Conservation (phyloP, 768 basidiomycete species). For the Strobilomyces echinocephalus region DNA sequence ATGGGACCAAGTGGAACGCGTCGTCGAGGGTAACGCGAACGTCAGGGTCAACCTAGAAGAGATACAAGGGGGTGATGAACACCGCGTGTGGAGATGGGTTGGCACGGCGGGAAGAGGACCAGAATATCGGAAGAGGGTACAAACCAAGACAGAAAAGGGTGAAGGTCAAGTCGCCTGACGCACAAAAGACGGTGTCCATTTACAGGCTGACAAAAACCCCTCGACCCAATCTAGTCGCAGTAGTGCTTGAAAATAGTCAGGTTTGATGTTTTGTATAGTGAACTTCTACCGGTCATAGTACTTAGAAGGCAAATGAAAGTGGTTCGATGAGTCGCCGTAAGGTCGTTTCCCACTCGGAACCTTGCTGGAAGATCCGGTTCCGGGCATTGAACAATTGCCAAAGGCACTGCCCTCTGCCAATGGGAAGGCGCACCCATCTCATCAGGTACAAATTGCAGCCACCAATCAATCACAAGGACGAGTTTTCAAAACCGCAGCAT, state of each 20-base stretch:
- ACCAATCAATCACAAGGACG: conserved; percentile 25
- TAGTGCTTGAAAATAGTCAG: conserved; percentile 16
- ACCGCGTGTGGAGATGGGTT: conserved; percentile 90
- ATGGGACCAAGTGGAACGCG: conserved; percentile 78
- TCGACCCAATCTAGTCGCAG: conserved; percentile 19
- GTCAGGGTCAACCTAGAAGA: conserved; percentile 83
- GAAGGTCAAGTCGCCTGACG: conserved; percentile 19
- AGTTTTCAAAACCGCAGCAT: conserved; percentile 20
- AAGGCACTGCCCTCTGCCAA: conserved; percentile 29
- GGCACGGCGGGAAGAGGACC: conserved; percentile 43
- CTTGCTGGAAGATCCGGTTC: conserved; percentile 32
- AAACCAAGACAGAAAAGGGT: conserved; percentile 25
- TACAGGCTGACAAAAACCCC: conserved; percentile 19
- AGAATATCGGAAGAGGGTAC: conserved; percentile 33
- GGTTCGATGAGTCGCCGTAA: conserved; percentile 26
- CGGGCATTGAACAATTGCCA: conserved; percentile 26
- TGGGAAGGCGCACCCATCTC: conserved; percentile 16
- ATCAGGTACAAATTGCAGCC: conserved; percentile 29
- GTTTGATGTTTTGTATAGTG: conserved; percentile 16
- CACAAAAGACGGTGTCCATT: conserved; percentile 9
- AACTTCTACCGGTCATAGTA: conserved; percentile 19
- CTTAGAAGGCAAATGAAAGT: conserved; percentile 20
- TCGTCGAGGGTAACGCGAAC: conserved; percentile 90
- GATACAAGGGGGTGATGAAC: conserved; percentile 78
- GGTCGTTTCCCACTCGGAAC: conserved; percentile 23